Evolutionary conservation across 176 grass and related monocot species (phyloP), one percentile per base, ranked within the genome.

Genomic region (Ensete glaucum): DNA sequence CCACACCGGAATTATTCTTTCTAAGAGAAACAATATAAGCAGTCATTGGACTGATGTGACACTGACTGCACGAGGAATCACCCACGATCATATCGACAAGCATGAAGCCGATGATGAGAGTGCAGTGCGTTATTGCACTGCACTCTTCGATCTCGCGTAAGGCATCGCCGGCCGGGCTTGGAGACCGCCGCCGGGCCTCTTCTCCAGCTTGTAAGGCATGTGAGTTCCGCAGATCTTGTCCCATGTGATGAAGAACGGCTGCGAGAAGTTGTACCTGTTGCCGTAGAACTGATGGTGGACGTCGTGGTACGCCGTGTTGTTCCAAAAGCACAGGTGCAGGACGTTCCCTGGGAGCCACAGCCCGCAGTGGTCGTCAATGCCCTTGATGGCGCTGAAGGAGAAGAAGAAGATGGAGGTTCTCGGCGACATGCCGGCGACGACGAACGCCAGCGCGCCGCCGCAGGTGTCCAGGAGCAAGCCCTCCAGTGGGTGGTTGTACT

Each of bases 401-500:
- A 27, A 65, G 23, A 65, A 65, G 63, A 65, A 65, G 63, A 65
- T 25, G 9, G 17, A 8, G 63, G 63, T 65, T 3, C 63, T n/a
- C 2, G 63, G 22, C 4, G 92, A 91, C 92, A 91, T 96, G 67
- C 92, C 88, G 17, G 92, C 83, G 48, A 87, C 3, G 1, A 96
- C 86, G 67, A 96, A 96, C 1, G 92, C 89, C 57, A 96, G 76
- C 65, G 92, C 88, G 52, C 92, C 92, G 8, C 92, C 88, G 1
- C 91, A 58, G 19, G 92, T 96, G 77, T 96, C 89, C 67, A 96
- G 76, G 64, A 96, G 78, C 43, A 96, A 86, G 14, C 92, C 92
- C 83, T 96, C 92, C 11, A 96, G 80, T 22, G 92, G 92, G 72
- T 96, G 92, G 59, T 96, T 96, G 85, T 96, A 96, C 78, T 91